A percentile compares a stretch with the other conserved stretches of the same genome.
These are phyloP conservation scores for Populus simonii DNA, from an alignment of 345 rosid species.

Conservation along the genomic window DNA sequence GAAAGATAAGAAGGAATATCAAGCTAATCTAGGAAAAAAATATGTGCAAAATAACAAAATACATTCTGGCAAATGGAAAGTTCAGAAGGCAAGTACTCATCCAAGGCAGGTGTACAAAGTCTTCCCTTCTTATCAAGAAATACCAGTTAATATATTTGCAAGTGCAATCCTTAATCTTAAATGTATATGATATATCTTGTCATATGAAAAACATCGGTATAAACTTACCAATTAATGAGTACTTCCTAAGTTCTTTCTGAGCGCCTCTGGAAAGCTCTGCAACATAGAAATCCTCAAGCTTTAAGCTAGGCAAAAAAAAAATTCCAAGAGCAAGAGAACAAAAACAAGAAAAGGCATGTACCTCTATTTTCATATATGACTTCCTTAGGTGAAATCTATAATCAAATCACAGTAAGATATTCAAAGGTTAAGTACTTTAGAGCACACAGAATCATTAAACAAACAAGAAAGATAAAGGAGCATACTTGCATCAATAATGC, in stretches of 20 bases:
- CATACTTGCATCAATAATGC: constrained; percentile 90
- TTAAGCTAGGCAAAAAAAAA: background rate
- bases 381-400: constrained; percentile 90
- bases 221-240: constrained; percentile 59
- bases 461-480: constrained; percentile 13
- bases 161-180: no score
- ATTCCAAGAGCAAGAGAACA: background rate
- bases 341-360: constrained; percentile 18
- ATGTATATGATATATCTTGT: no score
- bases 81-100: background rate
- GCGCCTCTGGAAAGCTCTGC: constrained; percentile 86
- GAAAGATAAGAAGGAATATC: no score
- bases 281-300: constrained; percentile 21
- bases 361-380: constrained; percentile 77
- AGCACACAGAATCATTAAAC: background rate
- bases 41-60: background rate
- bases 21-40: background rate
- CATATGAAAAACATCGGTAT: background rate
- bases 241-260: constrained; percentile 74
- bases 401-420: constrained; percentile 13
- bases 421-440: constrained; percentile 16
- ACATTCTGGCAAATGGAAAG: background rate
- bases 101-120: background rate
- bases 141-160: no score
- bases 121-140: background rate